Evolutionary conservation across 108 stramenopile genomes (phyloP).

Genomic region (Chaetoceros muelleri): DNA sequence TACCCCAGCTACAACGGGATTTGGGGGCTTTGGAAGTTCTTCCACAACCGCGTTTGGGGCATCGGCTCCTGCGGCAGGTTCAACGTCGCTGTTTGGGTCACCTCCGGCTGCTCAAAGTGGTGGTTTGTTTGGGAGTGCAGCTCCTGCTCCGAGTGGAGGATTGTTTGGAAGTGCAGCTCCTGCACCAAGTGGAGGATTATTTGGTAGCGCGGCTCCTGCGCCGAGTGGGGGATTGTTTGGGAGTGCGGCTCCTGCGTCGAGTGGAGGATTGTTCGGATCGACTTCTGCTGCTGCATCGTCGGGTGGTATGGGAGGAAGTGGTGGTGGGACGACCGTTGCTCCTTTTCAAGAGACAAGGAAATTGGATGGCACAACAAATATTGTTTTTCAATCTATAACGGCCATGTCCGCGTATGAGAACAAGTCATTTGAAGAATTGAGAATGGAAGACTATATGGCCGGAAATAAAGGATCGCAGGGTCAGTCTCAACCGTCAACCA

Average conservation of each 20-base stretch:
- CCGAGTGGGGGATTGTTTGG: conserved; percentile 16
- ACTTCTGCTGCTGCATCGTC: conserved; percentile 35
- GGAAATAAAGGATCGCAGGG: conserved; percentile 63
- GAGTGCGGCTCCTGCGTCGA: conserved; percentile 13
- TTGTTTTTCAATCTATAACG: conserved; percentile 74
- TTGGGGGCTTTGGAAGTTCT: conserved; percentile 8
- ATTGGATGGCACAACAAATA: conserved; percentile 53
- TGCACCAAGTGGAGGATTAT: conserved; percentile 16
- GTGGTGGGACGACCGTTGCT: conserved; percentile 32
- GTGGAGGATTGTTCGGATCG: conserved; percentile 30
- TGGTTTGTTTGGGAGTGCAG: conserved; percentile 25
- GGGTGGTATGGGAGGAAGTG: conserved; percentile 11
- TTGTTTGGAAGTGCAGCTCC: conserved; percentile 32
- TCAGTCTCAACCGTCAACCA: conserved; percentile 9
- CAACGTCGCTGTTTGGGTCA: conserved; percentile 40
- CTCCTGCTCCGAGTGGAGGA: conserved; percentile 9
- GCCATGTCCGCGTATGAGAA: conserved; percentile 77
- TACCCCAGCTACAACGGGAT: conserved; percentile 16
- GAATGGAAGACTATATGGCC: conserved; percentile 79
- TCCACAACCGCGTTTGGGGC: conserved; percentile 29
- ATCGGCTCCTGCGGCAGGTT: conserved; percentile 27
- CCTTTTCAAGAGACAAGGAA: conserved; percentile 44
- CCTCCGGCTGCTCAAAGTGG: conserved; percentile 39
- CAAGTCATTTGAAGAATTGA: conserved; percentile 86
- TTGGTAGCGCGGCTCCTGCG: conserved; percentile 23